phyloP scores from a whole-genome alignment of 371 early-diverging fungal species.

The Paramicrosporidium saccamoebae region DNA sequence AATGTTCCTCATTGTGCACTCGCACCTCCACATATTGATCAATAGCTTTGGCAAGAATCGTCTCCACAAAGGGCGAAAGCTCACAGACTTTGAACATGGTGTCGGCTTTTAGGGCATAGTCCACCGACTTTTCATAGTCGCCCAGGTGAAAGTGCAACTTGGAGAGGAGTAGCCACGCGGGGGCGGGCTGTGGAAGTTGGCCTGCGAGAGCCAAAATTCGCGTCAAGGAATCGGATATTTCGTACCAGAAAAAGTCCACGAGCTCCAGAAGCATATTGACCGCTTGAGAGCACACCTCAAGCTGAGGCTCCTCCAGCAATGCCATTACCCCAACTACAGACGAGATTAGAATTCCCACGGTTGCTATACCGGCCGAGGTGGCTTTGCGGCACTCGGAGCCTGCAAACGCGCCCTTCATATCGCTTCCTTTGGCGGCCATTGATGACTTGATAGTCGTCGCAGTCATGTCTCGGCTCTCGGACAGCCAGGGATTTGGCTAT shows the following conservation, averaged over 20 bases:
- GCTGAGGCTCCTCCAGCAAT: constrained; percentile 64
- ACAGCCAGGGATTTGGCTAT: no score
- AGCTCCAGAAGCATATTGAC: constrained; percentile 45
- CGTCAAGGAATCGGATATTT: constrained; percentile 67
- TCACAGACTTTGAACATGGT: constrained; percentile 38
- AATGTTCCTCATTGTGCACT: constrained; percentile 9
- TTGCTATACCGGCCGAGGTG: no score
- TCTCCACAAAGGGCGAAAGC: constrained; percentile 56
- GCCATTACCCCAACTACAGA: constrained; percentile 51
- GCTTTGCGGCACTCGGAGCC: no score
- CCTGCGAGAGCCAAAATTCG: constrained; percentile 33
- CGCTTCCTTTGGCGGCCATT: no score
- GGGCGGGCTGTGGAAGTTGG: constrained; percentile 34
- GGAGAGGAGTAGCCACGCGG: constrained; percentile 79
- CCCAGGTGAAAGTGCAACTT: constrained; percentile 61
- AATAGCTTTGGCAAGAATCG: constrained; percentile 64
- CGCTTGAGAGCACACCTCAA: constrained; percentile 60
- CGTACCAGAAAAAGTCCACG: constrained; percentile 86
- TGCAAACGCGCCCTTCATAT: no score
- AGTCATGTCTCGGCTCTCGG: no score
- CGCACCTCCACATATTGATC: constrained; percentile 64
- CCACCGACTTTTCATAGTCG: constrained; percentile 67
- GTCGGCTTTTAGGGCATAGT: constrained; percentile 82
- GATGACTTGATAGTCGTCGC: no score
- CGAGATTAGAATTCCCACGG: neutral